A percentile compares a stretch with the other conserved stretches of the same genome.
phyloP scores from a whole-genome alignment of 257 asterid genomes.

The Henckelia pumila region DNA sequence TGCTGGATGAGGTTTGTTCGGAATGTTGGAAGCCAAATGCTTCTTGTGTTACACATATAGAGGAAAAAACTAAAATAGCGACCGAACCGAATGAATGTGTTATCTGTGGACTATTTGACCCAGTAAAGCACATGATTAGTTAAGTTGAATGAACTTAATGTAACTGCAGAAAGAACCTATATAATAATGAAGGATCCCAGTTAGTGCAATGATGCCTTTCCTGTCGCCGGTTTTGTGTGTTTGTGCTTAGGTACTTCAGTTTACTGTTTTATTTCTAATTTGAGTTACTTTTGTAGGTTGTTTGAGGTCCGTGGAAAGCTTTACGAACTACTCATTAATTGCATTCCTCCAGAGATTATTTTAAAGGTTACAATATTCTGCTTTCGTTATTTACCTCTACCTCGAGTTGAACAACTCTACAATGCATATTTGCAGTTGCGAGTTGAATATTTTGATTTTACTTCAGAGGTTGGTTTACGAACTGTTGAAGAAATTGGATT shows the following conservation, averaged over 20 bases:
- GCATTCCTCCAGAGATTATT: slow-evolving; percentile 90
- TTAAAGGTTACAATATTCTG: slow-evolving; percentile 52
- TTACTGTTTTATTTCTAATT: slow-evolving; percentile 2
- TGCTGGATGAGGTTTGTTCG: not conserved
- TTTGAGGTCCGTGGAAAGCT: slow-evolving; percentile 93
- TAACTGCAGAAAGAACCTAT: not conserved
- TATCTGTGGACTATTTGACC: not conserved
- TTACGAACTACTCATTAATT: slow-evolving; percentile 84
- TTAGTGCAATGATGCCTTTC: not conserved
- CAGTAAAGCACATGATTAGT: not conserved
- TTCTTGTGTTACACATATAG: slow-evolving; percentile 8
- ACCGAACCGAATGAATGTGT: slow-evolving; percentile 7
- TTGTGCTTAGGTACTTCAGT: not conserved
- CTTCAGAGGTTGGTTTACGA: slow-evolving; percentile 81
- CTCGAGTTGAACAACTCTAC: slow-evolving; percentile 8
- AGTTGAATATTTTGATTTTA: slow-evolving; percentile 17
- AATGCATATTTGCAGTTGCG: not conserved
- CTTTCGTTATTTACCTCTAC: slow-evolving; percentile 18
- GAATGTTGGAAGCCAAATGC: not conserved
- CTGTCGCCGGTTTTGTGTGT: slow-evolving; percentile 7
- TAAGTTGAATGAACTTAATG: not conserved
- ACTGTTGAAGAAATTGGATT: slow-evolving; percentile 84
- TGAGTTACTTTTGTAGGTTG: slow-evolving; percentile 48
- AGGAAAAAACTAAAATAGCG: slow-evolving; percentile 3
- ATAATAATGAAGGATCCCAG: slow-evolving; percentile 1